Evolutionary conservation across 2,329 filamentous ascomycete genomes (phyloP).

Genomic region (Cladosporium austrohemisphaericum): DNA sequence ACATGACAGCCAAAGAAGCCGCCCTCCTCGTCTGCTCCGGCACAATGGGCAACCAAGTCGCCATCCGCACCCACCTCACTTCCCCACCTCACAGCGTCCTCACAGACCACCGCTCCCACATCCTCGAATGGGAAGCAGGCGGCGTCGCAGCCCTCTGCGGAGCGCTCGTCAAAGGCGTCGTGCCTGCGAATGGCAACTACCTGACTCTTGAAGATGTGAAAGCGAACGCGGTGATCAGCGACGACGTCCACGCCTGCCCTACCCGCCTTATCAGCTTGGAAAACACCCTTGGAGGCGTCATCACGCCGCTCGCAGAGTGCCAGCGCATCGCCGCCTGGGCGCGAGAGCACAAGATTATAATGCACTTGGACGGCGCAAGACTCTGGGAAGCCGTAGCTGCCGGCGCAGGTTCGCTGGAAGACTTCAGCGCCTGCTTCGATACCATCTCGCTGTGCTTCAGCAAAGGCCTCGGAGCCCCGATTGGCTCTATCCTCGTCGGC

Average conservation of each 20-base stretch:
- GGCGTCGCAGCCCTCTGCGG: slow-evolving; percentile 69
- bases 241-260: slow-evolving; percentile 74
- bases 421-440: slow-evolving; percentile 67
- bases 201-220: slow-evolving; percentile 74
- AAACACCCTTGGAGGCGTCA: slow-evolving; percentile 76
- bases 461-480: slow-evolving; percentile 77
- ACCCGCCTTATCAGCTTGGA: slow-evolving; percentile 79
- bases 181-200: slow-evolving; percentile 67
- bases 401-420: slow-evolving; percentile 62
- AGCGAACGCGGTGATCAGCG: slow-evolving; percentile 59
- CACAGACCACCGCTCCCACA: slow-evolving; percentile 74
- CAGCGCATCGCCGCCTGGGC: slow-evolving; percentile 67
- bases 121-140: slow-evolving; percentile 65
- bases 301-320: slow-evolving; percentile 72
- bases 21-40: slow-evolving; percentile 81
- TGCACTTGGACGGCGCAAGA: slow-evolving; percentile 76
- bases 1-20: slow-evolving; percentile 69
- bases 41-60: slow-evolving; percentile 91
- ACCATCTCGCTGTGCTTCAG: slow-evolving; percentile 75
- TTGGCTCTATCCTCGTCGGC: slow-evolving; percentile 70
- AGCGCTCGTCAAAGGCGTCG: slow-evolving; percentile 63
- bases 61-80: slow-evolving; percentile 70
- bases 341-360: slow-evolving; percentile 57
- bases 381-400: slow-evolving; percentile 77
- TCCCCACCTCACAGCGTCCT: slow-evolving; percentile 78